phyloP scores from a whole-genome alignment of 78 protist species.

The Planoprotostelium fungivorum region DNA sequence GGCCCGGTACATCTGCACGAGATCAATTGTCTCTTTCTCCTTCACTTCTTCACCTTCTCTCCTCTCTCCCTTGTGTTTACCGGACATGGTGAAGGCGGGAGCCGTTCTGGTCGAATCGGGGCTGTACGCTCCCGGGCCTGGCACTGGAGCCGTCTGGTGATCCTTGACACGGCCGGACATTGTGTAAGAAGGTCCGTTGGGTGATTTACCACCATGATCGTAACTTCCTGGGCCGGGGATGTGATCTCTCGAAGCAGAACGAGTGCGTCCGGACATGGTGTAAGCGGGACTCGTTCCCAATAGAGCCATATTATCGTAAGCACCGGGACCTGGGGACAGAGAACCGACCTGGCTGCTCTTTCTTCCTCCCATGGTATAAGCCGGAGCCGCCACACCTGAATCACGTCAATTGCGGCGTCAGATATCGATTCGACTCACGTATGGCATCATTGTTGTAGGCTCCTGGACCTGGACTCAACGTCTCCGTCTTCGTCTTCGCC shows the following conservation, averaged over 20 bases:
- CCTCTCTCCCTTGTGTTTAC: not conserved
- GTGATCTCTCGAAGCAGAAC: not conserved
- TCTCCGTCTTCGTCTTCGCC: not conserved
- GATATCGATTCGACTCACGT: no score
- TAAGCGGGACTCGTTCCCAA: not conserved
- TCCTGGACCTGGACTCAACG: not conserved
- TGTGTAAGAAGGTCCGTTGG: not conserved
- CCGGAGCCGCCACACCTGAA: not conserved
- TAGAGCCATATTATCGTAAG: not conserved
- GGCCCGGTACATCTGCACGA: not conserved
- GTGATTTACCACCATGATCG: not conserved
- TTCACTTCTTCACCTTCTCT: not conserved
- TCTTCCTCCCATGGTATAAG: not conserved
- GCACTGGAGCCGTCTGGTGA: not conserved
- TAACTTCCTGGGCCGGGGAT: not conserved
- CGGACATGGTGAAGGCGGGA: not conserved
- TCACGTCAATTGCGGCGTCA: not conserved
- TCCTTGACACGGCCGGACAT: not conserved
- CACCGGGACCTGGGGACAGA: not conserved
- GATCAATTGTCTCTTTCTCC: not conserved
- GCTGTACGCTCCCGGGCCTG: not conserved
- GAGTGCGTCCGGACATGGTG: not conserved
- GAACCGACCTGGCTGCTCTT: not conserved
- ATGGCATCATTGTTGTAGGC: not conserved
- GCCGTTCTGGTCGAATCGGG: not conserved